These are phyloP conservation scores for Eimeria falciformis DNA, from an alignment of 169 alveolate genomes.

Conservation along the genomic window DNA sequence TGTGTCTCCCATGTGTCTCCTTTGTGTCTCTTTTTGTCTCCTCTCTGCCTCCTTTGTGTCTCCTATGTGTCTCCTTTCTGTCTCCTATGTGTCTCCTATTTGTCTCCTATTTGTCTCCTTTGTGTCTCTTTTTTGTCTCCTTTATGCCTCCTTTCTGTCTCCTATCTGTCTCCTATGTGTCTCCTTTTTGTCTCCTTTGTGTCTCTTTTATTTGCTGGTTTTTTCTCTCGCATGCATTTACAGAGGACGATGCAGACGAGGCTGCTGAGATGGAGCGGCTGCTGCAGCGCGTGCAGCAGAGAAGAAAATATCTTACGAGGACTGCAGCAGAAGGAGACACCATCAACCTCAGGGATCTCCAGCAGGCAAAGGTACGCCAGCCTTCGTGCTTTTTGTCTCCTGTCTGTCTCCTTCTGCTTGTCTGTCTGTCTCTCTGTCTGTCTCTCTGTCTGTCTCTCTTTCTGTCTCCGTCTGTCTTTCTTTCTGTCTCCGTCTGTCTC, in stretches of 20 bases:
- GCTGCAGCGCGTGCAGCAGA: slow-evolving; percentile 21
- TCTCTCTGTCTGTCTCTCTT: not conserved
- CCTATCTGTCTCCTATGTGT: not conserved
- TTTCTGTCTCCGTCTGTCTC: not conserved
- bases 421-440: not conserved
- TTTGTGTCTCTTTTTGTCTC: not conserved
- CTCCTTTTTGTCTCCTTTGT: not conserved
- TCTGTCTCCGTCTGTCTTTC: not conserved
- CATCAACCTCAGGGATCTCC: not conserved
- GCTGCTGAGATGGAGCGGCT: slow-evolving; percentile 20
- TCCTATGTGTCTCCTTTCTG: not conserved
- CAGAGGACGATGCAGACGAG: slow-evolving; percentile 9
- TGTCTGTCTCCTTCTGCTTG: not conserved
- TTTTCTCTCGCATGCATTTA: not conserved
- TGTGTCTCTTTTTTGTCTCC: not conserved
- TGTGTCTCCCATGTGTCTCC: not conserved
- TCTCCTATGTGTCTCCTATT: not conserved
- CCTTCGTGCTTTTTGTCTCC: not conserved
- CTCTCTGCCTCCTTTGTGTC: too few relatives aligned
- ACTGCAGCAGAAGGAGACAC: not conserved
- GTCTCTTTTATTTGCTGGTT: not conserved
- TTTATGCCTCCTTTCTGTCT: not conserved
- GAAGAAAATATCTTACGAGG: not conserved
- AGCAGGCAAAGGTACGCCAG: slow-evolving; percentile 16
- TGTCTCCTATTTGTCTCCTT: not conserved